These are phyloP conservation scores for maize (Zea mays) DNA, from an alignment of 176 grass and related monocot genomes.

Conservation along the genomic window DNA sequence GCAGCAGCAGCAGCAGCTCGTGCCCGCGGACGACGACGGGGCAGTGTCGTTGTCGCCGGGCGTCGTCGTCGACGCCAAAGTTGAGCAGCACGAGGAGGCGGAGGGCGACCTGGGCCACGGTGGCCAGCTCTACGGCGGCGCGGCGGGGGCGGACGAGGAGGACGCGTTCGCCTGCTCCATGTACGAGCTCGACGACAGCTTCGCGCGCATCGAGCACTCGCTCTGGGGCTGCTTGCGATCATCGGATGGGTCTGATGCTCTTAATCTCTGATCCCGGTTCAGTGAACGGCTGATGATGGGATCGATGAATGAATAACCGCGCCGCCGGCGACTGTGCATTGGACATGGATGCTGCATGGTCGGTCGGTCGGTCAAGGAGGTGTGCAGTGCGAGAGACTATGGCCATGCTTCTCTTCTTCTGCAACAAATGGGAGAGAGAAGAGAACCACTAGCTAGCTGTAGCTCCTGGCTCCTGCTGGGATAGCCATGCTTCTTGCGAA, in stretches of 20 bases:
- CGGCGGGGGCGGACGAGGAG: not conserved
- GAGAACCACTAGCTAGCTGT: too few species aligned
- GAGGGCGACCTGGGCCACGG: constrained; percentile 7
- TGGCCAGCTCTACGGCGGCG: constrained; percentile 29
- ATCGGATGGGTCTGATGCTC: not conserved
- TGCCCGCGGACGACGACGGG: not conserved
- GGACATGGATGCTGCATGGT: not conserved
- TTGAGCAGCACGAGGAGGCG: not conserved
- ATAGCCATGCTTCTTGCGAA: too few species aligned
- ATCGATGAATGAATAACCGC: not conserved
- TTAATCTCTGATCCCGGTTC: not conserved
- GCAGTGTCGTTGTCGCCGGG: not conserved
- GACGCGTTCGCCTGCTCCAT: constrained; percentile 42
- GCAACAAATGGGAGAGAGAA: too few species aligned
- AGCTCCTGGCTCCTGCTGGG: too few species aligned
- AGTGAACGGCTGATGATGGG: not conserved
- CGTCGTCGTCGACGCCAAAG: not conserved
- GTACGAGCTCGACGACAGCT: constrained; percentile 49
- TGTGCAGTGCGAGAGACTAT: not conserved
- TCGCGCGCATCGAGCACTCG: constrained; percentile 43
- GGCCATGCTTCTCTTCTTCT: too few species aligned
- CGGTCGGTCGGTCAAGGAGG: not conserved
- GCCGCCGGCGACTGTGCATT: not conserved
- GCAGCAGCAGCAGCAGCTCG: not conserved
- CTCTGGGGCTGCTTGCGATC: constrained; percentile 43